Conservation (phyloP, 176 grass and related monocot species). For the Zizania latifolia region DNA sequence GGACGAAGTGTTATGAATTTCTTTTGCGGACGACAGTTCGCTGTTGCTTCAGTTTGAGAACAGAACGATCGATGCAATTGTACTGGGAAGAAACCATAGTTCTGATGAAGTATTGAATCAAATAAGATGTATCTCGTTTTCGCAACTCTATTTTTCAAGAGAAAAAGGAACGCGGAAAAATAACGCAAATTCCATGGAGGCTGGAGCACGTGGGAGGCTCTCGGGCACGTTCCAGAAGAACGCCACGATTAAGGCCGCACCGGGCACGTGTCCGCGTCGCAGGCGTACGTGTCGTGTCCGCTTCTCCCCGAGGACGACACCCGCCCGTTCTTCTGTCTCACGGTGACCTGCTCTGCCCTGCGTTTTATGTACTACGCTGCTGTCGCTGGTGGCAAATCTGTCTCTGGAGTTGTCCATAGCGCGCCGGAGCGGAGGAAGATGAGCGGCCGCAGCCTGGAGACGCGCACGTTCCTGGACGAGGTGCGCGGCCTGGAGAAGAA, state of each 20-base stretch:
- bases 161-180: no score
- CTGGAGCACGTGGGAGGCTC: not conserved
- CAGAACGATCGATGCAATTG: not conserved
- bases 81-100: not conserved
- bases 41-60: not conserved
- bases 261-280: slow-evolving; percentile 5
- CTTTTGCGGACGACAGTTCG: not conserved
- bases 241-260: slow-evolving; percentile 14
- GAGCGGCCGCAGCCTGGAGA: slow-evolving; percentile 32
- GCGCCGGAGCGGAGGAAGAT: not conserved
- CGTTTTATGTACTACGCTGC: not conserved
- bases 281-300: slow-evolving; percentile 18
- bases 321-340: not conserved
- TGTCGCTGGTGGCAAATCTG: not conserved
- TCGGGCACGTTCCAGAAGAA: slow-evolving; percentile 26
- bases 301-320: not conserved
- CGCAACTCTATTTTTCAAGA: not conserved
- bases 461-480: slow-evolving; percentile 58
- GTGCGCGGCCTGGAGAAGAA: slow-evolving; percentile 50
- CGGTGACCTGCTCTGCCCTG: not conserved
- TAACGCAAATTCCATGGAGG: not conserved
- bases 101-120: not conserved
- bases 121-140: not conserved
- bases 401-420: not conserved
- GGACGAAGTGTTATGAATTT: slow-evolving; percentile 5